Evolutionary conservation across 345 rosid genomes (phyloP), one percentile per base, ranked within the genome.

Genomic region (Salix brachista): DNA sequence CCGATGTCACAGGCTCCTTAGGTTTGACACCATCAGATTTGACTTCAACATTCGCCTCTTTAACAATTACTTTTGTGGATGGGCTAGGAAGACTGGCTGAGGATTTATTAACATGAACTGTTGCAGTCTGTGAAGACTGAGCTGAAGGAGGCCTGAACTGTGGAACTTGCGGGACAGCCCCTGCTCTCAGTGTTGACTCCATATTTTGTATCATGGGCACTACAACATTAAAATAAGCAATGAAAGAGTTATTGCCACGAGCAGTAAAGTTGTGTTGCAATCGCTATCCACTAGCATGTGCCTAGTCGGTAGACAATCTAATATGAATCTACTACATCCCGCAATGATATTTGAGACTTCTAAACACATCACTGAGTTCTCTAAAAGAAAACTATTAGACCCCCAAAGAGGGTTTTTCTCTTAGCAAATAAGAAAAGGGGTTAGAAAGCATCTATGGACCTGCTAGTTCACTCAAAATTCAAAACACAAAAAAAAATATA

Each of bases 151-250:
- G 92, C 82, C 74, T 90, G 79, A 96, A 91, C 73, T 96, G 98
- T 52, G 98, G 97, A 78, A 72, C 97, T 48, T 88, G 94, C 62
- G 99, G 99, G 50, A 91, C 97, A 65, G 94, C 97, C 67, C 97
- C 97, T 0, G 92, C 88, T 86, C 76, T 91, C 77, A 93, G 41
- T 2, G 99, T 96, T 26, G 88, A 64, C 81, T 94, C 97, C 19
- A 96, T 79, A 79, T 90, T 92, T 72, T 93, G 97, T 16, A 96
- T 88, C 98, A 96, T 93, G 34, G 99, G 98, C 98, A 93, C 99
- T 96, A 84, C 69, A 87, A 48, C 11, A 25, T 11, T 12, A 71
- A 72, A 64, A 25, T 13, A 3, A 18, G 41, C 14, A 58, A 36
- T 2, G 0, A 41, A 46, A 11, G 52, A 14, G 52, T 46, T 46